Evolutionary conservation across 148 eudicot species (phyloP), one percentile per base, ranked within the genome.

Genomic region (Talinum fruticosum): DNA sequence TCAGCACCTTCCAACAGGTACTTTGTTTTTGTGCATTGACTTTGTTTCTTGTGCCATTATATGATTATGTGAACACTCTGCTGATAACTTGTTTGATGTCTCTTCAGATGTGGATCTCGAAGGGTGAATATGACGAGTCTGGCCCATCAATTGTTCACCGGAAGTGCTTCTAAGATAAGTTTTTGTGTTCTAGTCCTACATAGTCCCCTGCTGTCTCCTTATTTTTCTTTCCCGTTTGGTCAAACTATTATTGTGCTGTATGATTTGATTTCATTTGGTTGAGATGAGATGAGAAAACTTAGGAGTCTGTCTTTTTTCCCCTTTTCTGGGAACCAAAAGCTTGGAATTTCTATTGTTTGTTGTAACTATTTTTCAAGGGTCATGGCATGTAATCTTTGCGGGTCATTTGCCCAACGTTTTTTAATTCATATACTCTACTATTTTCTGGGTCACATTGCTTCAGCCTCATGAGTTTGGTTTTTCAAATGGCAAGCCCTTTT

Each of bases 121-220:
- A 84, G 84, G 87, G 84, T 6, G 87, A 84, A 72, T 84, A 84
- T 61, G 87, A 84, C 61, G 87, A 84, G 54, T 84, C 84, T 61
- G 87, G 87, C 32, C 87, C 87, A 45, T 84, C 87, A 72, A 84
- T 84, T n/a, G 87, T 84, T 51, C 87, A 84, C 87, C 35, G 87
- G 72, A 84, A 84, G 82, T 84, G 87, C 80, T 84, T 84, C 84
- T 84, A 84, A 84, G 82, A 41, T 75, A 78, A 81, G 80, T 82
- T 78, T 72, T 82, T 21, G 80, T 36, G 80, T 67, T 73, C 78
- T 82, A 82, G 81, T 73, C 78, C 84, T 78, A 44, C 79, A 81
- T 81, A 81, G 83, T 81, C 79, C 34, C 74, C 77, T 47, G 74
- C 66, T 73, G 69, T 78, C 81, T 77, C 78, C 71, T 68, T 74